Percentiles rank a stretch among this genome's conserved stretches.
Evolutionary conservation across 2,329 filamentous ascomycete species (phyloP).

Genomic region (Plenodomus tracheiphilus): DNA sequence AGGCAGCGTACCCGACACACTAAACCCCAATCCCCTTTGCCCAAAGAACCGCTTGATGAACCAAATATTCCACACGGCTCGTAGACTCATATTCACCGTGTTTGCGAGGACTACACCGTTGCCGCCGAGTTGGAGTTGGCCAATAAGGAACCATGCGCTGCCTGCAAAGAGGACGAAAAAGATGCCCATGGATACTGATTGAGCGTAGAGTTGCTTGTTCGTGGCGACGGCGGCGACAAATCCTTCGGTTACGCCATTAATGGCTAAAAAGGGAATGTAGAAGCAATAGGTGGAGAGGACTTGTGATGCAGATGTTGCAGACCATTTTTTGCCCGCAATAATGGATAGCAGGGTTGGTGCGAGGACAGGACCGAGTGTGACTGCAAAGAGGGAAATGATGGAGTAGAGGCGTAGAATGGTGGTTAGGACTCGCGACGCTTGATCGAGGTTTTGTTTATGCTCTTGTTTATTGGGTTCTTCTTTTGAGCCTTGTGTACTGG

Average conservation of each 20-base stretch:
- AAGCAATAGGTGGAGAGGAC: slow-evolving; percentile 83
- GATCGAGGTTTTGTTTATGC: slow-evolving; percentile 31
- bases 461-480: slow-evolving; percentile 9
- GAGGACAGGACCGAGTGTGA: slow-evolving; percentile 73
- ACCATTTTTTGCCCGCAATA: slow-evolving; percentile 78
- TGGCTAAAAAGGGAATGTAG: slow-evolving; percentile 87
- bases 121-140: slow-evolving; percentile 71
- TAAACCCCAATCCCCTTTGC: slow-evolving; percentile 20
- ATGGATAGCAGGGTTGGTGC: slow-evolving; percentile 74
- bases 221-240: slow-evolving; percentile 89
- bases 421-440: slow-evolving; percentile 58
- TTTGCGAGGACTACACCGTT: slow-evolving; percentile 84
- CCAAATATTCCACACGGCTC: slow-evolving; percentile 76
- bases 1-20: slow-evolving; percentile 23
- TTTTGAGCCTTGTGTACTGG: slow-evolving; percentile 1
- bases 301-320: slow-evolving; percentile 68
- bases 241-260: slow-evolving; percentile 90
- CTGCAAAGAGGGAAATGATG: slow-evolving; percentile 70
- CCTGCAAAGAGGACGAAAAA: slow-evolving; percentile 78
- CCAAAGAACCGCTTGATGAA: slow-evolving; percentile 64
- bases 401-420: slow-evolving; percentile 73
- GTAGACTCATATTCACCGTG: slow-evolving; percentile 82
- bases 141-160: slow-evolving; percentile 75
- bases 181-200: slow-evolving; percentile 80
- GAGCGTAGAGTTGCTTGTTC: slow-evolving; percentile 71